A percentile compares a stretch with the other conserved stretches of the same genome.
phyloP scores from a whole-genome alignment of 148 eudicot genomes.

The Dianthus caryophyllus region DNA sequence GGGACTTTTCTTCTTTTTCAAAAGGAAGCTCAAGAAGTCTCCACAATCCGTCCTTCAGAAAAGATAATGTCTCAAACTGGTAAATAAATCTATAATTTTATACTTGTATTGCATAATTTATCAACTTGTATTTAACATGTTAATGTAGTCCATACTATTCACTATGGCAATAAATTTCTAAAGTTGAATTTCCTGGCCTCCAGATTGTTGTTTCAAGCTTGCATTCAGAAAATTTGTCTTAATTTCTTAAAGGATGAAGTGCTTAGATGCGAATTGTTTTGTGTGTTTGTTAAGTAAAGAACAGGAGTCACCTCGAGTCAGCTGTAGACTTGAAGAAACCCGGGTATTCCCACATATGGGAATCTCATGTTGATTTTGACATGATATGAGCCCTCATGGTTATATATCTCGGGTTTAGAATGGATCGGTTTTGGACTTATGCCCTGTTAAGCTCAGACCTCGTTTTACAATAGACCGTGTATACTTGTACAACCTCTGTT shows the following conservation, averaged over 20 bases:
- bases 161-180: constrained; percentile 6
- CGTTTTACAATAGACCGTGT: no score
- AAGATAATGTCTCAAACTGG: constrained; percentile 27
- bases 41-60: constrained; percentile 25
- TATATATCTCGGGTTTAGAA: no score
- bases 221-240: background rate
- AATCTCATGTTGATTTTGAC: no score
- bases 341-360: no score
- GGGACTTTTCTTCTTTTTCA: constrained; percentile 46
- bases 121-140: constrained; percentile 12
- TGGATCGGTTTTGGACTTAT: no score
- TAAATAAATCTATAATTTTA: constrained; percentile 14
- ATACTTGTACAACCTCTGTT: constrained; percentile 1
- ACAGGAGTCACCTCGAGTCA: background rate
- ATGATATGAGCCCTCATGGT: no score
- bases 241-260: background rate
- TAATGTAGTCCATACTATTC: background rate
- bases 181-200: constrained; percentile 2
- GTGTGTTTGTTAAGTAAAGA: background rate
- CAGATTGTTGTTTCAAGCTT: constrained; percentile 9
- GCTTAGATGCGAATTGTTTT: background rate
- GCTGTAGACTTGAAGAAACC: background rate
- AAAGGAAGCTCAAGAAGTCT: constrained; percentile 36
- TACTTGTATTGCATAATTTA: constrained; percentile 19
- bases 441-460: no score